Percentiles rank a stretch among this genome's conserved stretches.
These are phyloP conservation scores for Oryza longistaminata DNA, from an alignment of 176 grass and related monocot species.

Conservation along the genomic window DNA sequence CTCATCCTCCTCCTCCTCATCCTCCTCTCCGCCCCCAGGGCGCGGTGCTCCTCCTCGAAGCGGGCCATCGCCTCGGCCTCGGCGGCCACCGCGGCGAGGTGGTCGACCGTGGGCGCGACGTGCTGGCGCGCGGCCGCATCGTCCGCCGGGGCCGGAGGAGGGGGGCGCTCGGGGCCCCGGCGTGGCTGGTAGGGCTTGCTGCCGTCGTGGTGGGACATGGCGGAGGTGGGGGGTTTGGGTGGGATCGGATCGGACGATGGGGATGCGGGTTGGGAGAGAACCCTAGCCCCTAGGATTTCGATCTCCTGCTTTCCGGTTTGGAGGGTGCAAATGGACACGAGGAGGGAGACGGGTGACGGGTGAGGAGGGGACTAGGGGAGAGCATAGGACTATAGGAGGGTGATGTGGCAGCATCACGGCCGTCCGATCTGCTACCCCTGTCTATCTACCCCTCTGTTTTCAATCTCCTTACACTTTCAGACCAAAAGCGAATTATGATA, in stretches of 20 bases:
- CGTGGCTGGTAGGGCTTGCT: conserved; percentile 81
- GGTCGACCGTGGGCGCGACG: conserved; percentile 29
- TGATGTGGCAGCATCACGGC: no score
- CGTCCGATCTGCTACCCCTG: no score
- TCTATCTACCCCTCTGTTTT: no score
- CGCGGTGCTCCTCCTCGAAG: conserved; percentile 36
- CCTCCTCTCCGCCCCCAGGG: neutral
- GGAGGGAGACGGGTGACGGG: neutral
- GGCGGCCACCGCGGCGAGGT: conserved; percentile 51
- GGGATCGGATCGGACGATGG: conserved; percentile 54
- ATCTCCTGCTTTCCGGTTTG: conserved; percentile 50
- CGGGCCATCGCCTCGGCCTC: conserved; percentile 59
- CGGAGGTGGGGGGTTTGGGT: conserved; percentile 30
- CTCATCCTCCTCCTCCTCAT: conserved; percentile 16
- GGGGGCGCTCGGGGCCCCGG: conserved; percentile 51
- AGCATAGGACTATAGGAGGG: no score
- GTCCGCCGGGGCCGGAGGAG: conserved; percentile 6
- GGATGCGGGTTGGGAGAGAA: conserved; percentile 40
- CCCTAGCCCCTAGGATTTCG: conserved; percentile 81
- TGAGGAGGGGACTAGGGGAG: no score
- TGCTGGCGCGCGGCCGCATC: conserved; percentile 18
- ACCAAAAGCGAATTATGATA: no score
- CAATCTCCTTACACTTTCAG: no score
- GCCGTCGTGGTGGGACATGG: conserved; percentile 75
- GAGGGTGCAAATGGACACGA: conserved; percentile 38